Evolutionary conservation across 2,329 filamentous ascomycete species (phyloP), one percentile per base, ranked within the genome.

Genomic region (Geoglossum cookeanum): DNA sequence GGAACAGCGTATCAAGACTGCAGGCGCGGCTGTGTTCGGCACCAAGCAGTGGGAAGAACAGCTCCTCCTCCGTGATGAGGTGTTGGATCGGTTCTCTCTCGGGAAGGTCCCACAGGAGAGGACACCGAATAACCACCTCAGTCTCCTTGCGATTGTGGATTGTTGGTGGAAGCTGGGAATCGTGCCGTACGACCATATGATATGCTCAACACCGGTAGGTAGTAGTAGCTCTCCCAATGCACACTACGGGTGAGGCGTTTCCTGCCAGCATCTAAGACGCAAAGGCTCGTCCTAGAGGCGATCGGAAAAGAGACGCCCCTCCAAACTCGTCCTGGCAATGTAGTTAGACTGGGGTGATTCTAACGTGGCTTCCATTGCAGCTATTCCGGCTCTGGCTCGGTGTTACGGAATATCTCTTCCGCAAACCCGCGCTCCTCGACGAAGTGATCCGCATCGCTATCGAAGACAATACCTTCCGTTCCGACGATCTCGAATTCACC

Each of bases 181-280:
- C 64, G 85, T 94, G 53, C 92, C 92, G 0, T 98, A 98, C 69
- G 91, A 98, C 70, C 94, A 98, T 74, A 98, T 98, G 90, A 94
- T 98, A 63, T 98, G 92, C 74, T 95, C 89, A 57, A 98, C 92
- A 44, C 92, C 92, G 54, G 79, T 83, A 66, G 68, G 78, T 72
- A 27, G 9, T 22, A 22, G 22, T 15, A 42, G 33, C 33, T 2
- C 48, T 33, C 32, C 29, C 15, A 47, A 22, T 47, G 22, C 15
- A 27, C 6, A 39, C 33, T 33, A 33, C 48, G 13, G 35, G 3
- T 2, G 42, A 27, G 17, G n/a, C 17, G 27, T 29, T 37, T 44
- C 47, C 17, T 49, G 1, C 15, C 7, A 3, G 9, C n/a, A 13
- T 29, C 17, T 9, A 17, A 8, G 47, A 2, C 13, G 13, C 8